Conservation (phyloP, 441 rosid species). For the Erysimum cheiri region DNA sequence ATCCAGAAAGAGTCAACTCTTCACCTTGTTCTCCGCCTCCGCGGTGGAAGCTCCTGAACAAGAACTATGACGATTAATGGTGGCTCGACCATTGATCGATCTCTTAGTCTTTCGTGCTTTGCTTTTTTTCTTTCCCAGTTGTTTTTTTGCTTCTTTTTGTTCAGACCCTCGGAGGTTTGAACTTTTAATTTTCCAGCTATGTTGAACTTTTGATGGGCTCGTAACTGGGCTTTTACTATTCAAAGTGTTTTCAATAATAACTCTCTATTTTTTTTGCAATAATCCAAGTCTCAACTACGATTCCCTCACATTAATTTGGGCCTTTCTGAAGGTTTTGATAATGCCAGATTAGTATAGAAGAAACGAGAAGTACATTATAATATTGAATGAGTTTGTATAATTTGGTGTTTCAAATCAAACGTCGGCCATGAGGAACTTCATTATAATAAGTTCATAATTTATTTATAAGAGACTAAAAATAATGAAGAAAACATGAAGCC, state of each 20-base stretch:
- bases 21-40: constrained; percentile 12
- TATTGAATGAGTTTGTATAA: no score
- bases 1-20: constrained; percentile 24
- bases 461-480: no score
- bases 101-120: neutral
- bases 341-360: no score
- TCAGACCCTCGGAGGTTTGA: no score
- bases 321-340: neutral
- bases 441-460: no score
- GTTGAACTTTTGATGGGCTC: neutral
- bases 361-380: no score
- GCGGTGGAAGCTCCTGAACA: constrained; percentile 22
- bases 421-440: no score
- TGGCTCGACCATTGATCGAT: neutral
- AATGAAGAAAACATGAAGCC: no score
- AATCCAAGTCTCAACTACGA: neutral
- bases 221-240: neutral
- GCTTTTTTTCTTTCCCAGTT: neutral
- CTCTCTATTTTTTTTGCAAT: neutral
- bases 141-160: neutral
- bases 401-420: no score
- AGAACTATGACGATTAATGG: neutral
- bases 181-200: neutral
- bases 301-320: neutral
- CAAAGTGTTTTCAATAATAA: neutral